Conservation (phyloP, 1,284 basidiomycete genomes). For the Retiboletus flavoniger region DNA sequence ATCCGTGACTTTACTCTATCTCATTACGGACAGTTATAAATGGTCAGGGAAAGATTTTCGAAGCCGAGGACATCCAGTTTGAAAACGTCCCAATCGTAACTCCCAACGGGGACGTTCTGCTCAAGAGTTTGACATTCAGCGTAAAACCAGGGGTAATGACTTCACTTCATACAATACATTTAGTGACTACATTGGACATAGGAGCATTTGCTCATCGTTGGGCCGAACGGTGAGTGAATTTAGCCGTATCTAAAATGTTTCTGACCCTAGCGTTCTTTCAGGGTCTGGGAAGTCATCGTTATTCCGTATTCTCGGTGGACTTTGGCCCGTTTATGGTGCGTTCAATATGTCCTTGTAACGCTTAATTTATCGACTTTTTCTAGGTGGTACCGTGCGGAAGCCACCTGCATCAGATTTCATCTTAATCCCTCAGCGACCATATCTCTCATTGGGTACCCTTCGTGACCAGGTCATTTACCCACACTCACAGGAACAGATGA, state of each 20-base stretch:
- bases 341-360: not conserved
- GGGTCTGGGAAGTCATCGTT: conserved; percentile 88
- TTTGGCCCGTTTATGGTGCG: conserved; percentile 93
- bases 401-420: conserved; percentile 89
- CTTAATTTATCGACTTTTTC: not conserved
- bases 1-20: not conserved
- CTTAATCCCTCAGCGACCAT: conserved; percentile 94
- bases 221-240: conserved; percentile 74
- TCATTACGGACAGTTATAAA: conserved; percentile 59
- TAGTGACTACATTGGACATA: conserved; percentile 30
- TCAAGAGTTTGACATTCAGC: conserved; percentile 82
- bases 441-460: conserved; percentile 89
- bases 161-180: conserved; percentile 14
- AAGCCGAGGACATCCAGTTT: conserved; percentile 88
- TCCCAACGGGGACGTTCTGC: conserved; percentile 92
- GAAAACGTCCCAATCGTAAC: conserved; percentile 94
- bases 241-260: conserved; percentile 3
- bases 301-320: conserved; percentile 92
- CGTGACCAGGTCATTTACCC: conserved; percentile 92
- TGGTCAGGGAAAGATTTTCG: conserved; percentile 76
- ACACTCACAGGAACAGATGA: conserved; percentile 78
- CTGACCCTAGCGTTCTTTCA: conserved; percentile 24
- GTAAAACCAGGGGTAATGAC: conserved; percentile 79
- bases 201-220: conserved; percentile 90
- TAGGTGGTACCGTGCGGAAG: conserved; percentile 88